Evolutionary conservation across 257 asterid genomes (phyloP), one percentile per base, ranked within the genome.

Genomic region (Solanum commersonii): DNA sequence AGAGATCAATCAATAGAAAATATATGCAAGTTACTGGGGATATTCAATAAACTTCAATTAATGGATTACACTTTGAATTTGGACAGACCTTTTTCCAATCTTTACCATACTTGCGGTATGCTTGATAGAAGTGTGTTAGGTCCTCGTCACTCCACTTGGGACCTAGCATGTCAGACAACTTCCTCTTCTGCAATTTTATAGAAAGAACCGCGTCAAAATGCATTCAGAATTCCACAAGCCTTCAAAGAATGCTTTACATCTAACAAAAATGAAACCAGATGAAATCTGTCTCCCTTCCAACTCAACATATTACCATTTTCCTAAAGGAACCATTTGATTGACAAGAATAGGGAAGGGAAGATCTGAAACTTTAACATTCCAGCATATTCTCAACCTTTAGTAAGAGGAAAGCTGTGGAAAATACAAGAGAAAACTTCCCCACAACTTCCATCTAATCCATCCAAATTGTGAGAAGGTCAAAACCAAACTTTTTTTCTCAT

Each of bases 91-190:
- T 96, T 91, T 94, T 94, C 98, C 98, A 96, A 70, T 96, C 96
- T 93, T 92, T 94, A 84, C 96, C 95, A 88, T 96, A 88, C 90
- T 92, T 94, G 89, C 98, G 95, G 90, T 94, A 95, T 33, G 98
- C 94, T 38, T 95, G 96, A 90, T 96, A 96, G 90, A 96, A 96
- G 86, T 94, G 95, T 88, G 88, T 92, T 86, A 96, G 92, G 91
- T 96, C 99, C 89, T 94, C 96, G 91, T 88, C 90, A 86, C 92
- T 93, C 99, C 99, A 96, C 40, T 94, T 95, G 77, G 96, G 93
- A 77, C 99, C 99, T 85, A 96, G 93, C 98, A 93, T 91, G 79
- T 84, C 87, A 86, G 95, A 71, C 88, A 92, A 89, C 93, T 96
- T 96, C 90, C 98, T 94, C 94, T 94, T 96, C 99, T 96, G 94